Conservation (phyloP, 352 stramenopile genomes). For the Phytophthora multivora region DNA sequence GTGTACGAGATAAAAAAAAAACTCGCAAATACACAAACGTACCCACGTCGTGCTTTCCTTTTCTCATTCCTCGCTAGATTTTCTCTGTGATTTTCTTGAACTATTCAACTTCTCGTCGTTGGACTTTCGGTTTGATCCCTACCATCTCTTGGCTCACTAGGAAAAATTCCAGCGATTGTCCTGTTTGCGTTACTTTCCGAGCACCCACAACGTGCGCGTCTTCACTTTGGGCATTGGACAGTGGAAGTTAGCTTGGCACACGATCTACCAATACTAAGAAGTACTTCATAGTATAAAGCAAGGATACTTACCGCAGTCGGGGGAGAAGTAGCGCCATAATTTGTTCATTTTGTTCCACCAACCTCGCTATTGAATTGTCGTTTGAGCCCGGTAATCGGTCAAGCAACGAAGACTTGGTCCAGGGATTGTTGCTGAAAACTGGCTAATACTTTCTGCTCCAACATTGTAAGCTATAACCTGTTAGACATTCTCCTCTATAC, state of each 20-base stretch:
- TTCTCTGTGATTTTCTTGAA: neutral
- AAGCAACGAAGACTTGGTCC: neutral
- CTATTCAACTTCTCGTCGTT: neutral
- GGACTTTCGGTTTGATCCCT: too few species aligned
- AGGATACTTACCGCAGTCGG: conserved; percentile 4
- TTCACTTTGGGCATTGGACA: conserved; percentile 3
- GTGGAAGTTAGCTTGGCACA: neutral
- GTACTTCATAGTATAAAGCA: too few species aligned
- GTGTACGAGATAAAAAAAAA: too few species aligned
- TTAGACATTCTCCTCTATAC: neutral
- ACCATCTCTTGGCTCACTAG: neutral
- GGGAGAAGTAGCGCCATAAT: conserved; percentile 28
- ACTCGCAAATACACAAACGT: neutral
- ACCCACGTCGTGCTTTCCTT: conserved; percentile 42
- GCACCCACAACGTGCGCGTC: neutral
- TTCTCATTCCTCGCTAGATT: conserved; percentile 7
- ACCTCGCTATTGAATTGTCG: conserved; percentile 15
- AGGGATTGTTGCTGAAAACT: neutral
- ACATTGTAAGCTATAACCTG: conserved; percentile 5
- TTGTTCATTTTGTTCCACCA: conserved; percentile 39
- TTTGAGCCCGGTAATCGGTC: neutral
- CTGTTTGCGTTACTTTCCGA: neutral
- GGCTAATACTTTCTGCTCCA: neutral
- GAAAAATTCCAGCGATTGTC: neutral
- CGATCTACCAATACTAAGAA: neutral